Evolutionary conservation across 306 rosid genomes (phyloP).

Genomic region (Castanospermum australe): DNA sequence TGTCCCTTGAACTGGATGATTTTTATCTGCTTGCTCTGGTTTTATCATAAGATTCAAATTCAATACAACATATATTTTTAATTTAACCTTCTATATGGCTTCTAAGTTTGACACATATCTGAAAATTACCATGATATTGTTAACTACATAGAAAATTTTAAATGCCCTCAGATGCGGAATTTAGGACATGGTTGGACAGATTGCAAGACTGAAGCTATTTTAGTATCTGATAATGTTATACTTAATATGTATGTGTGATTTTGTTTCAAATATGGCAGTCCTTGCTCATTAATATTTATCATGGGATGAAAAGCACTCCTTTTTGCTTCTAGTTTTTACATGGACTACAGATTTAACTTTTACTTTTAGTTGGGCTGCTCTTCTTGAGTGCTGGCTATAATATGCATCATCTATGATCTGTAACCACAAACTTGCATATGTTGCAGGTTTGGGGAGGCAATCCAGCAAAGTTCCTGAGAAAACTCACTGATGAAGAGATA

Average conservation of each 20-base stretch:
- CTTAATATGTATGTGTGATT: not conserved
- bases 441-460: conserved; percentile 81
- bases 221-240: not conserved
- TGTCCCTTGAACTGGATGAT: not conserved
- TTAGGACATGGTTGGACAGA: not conserved
- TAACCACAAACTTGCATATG: not conserved
- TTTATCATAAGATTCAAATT: not conserved
- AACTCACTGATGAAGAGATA: conserved; percentile 76
- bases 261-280: not conserved
- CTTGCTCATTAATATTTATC: not conserved
- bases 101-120: not conserved
- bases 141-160: not conserved
- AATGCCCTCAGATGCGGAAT: not conserved
- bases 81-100: not conserved
- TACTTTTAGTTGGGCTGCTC: not conserved
- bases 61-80: not conserved
- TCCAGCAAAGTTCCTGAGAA: conserved; percentile 80
- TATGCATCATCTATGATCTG: not conserved
- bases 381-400: not conserved
- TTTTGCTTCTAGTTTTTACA: not conserved
- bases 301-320: not conserved
- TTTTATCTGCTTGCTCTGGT: not conserved
- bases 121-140: not conserved
- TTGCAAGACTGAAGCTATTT: not conserved
- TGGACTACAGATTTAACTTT: not conserved